Evolutionary conservation across 805 yeast genomes (phyloP).

Genomic region (Nakazawaea wyomingensis): DNA sequence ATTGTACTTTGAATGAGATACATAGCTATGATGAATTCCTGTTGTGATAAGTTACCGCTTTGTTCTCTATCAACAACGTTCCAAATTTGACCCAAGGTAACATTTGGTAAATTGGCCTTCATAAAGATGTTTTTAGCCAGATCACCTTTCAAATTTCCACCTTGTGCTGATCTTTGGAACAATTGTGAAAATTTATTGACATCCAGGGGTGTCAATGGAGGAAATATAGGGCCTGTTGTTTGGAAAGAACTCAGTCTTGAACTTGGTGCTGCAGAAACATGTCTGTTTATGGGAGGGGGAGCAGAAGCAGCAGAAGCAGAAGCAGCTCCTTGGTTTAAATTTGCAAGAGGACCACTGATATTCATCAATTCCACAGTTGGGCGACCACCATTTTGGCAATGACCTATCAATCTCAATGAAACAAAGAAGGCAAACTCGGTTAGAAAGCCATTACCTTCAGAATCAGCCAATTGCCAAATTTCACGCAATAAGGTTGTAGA

Average conservation of each 20-base stretch:
- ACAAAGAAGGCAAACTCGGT: conserved; percentile 75
- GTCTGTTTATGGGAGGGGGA: background rate
- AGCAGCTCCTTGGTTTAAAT: too few species aligned
- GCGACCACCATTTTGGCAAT: conserved; percentile 69
- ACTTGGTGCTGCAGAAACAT: conserved; percentile 14
- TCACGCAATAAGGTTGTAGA: conserved; percentile 77
- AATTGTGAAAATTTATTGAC: conserved; percentile 61
- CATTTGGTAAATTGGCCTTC: conserved; percentile 81
- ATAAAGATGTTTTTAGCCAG: conserved; percentile 81
- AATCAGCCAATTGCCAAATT: conserved; percentile 93
- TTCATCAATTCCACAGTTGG: conserved; percentile 51
- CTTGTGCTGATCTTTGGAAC: conserved; percentile 62
- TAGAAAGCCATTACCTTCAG: conserved; percentile 78
- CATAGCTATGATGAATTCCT: conserved; percentile 90
- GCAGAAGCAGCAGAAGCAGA: conserved; percentile 13
- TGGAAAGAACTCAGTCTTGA: conserved; percentile 22
- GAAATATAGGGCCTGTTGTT: conserved; percentile 29
- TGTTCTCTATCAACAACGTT: conserved; percentile 72
- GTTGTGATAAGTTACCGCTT: conserved; percentile 64
- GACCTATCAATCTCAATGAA: conserved; percentile 87
- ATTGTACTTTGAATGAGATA: conserved; percentile 82
- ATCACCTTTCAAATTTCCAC: conserved; percentile 62
- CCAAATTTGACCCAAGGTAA: conserved; percentile 84
- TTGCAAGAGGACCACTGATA: conserved; percentile 59
- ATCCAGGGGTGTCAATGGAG: conserved; percentile 53